Evolutionary conservation across 2,329 filamentous ascomycete genomes (phyloP).

Genomic region (Cladosporium sp.): DNA sequence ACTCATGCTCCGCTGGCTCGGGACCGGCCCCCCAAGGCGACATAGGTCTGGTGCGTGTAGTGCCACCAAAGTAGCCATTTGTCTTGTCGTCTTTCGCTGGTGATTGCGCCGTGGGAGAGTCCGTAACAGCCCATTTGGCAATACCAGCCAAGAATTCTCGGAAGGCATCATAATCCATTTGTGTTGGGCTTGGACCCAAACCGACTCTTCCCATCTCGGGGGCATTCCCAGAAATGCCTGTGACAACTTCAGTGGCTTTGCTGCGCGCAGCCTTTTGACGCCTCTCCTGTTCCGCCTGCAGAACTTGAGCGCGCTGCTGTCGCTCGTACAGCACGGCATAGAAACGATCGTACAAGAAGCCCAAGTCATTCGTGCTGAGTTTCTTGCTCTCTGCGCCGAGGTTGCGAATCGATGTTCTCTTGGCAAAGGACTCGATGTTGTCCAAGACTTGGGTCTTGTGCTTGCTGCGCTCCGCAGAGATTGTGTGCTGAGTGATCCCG

Average conservation of each 20-base stretch:
- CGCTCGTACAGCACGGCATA: constrained; percentile 89
- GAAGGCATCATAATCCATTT: constrained; percentile 98
- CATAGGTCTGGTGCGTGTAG: constrained; percentile 31
- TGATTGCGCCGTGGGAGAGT: constrained; percentile 60
- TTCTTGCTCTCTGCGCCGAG: constrained; percentile 94
- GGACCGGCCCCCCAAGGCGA: constrained; percentile 58
- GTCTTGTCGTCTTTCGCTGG: constrained; percentile 50
- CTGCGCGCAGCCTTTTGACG: constrained; percentile 58
- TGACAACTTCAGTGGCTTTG: constrained; percentile 49
- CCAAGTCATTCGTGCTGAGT: constrained; percentile 77
- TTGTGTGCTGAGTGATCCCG: constrained; percentile 87
- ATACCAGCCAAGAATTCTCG: constrained; percentile 85
- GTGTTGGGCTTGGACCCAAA: constrained; percentile 79
- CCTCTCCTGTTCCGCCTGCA: constrained; percentile 66
- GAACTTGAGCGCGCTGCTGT: constrained; percentile 73
- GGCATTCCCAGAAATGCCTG: constrained; percentile 44
- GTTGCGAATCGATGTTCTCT: constrained; percentile 93
- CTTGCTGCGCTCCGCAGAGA: constrained; percentile 81
- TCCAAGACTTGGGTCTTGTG: constrained; percentile 93
- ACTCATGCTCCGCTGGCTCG: constrained; percentile 88
- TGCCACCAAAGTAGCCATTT: constrained; percentile 54
- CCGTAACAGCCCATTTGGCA: constrained; percentile 88
- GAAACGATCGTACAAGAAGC: constrained; percentile 89
- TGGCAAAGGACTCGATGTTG: constrained; percentile 96
- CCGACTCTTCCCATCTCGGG: constrained; percentile 84